phyloP scores from a whole-genome alignment of 73 alveolate species.

The Paramecium primaurelia region DNA sequence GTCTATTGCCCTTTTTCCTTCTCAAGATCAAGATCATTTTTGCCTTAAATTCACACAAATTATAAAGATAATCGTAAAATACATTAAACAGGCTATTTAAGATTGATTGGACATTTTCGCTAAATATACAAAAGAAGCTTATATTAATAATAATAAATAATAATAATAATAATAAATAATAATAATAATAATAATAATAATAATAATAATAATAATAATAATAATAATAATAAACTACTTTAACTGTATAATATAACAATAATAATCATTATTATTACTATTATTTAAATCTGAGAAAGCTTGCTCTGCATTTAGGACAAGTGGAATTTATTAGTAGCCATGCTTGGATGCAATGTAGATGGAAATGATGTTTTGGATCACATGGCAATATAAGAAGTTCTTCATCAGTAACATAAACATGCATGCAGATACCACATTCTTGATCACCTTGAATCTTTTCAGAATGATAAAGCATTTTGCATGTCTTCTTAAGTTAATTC shows the following conservation, averaged over 20 bases:
- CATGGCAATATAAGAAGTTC: slow-evolving; percentile 21
- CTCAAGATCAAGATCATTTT: too few species aligned
- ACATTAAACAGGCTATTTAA: too few species aligned
- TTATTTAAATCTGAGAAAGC: not conserved
- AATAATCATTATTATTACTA: not conserved
- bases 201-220: too few species aligned
- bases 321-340: slow-evolving; percentile 36
- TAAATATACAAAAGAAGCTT: too few species aligned
- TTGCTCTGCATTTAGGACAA: slow-evolving; percentile 51
- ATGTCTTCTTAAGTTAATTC: not conserved
- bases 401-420: slow-evolving; percentile 15
- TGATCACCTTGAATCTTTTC: slow-evolving; percentile 46
- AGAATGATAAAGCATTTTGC: not conserved
- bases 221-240: too few species aligned
- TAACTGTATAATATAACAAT: not conserved
- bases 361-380: slow-evolving; percentile 35
- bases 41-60: too few species aligned
- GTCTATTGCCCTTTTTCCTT: too few species aligned
- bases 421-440: slow-evolving; percentile 36
- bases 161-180: too few species aligned
- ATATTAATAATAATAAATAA: too few species aligned
- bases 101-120: too few species aligned
- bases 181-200: too few species aligned
- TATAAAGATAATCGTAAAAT: too few species aligned
- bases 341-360: slow-evolving; percentile 31